phyloP scores from a whole-genome alignment of 768 basidiomycete species.

The Macrocybe gigantea region DNA sequence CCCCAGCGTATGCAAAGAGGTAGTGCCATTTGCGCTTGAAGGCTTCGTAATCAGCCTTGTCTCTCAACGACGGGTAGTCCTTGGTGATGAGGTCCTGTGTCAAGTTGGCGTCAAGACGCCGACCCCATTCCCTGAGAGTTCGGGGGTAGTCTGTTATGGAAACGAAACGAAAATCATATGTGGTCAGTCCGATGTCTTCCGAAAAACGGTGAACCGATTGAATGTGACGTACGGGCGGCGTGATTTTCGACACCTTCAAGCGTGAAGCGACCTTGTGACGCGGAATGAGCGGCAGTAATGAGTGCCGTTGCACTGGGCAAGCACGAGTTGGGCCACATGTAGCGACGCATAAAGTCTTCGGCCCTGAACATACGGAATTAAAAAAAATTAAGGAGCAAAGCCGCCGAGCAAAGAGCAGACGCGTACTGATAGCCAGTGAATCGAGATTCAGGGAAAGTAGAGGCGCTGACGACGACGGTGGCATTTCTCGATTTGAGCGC shows the following conservation, averaged over 20 bases:
- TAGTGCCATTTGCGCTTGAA: constrained; percentile 84
- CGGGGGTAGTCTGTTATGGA: constrained; percentile 66
- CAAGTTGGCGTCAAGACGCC: constrained; percentile 64
- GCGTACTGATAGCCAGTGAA: constrained; percentile 67
- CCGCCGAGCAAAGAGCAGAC: constrained; percentile 8
- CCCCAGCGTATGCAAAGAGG: constrained; percentile 77
- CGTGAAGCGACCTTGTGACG: constrained; percentile 71
- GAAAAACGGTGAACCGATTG: not conserved
- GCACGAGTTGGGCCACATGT: constrained; percentile 89
- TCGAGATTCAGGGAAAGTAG: constrained; percentile 66
- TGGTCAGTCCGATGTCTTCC: constrained; percentile 1
- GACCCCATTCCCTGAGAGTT: constrained; percentile 88
- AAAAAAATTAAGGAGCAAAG: constrained; percentile 1
- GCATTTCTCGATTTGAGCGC: constrained; percentile 67
- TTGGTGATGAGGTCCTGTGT: constrained; percentile 49
- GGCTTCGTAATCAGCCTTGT: constrained; percentile 51
- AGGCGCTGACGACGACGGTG: constrained; percentile 62
- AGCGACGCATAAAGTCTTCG: constrained; percentile 81
- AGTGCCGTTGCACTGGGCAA: constrained; percentile 83
- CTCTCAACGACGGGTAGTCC: constrained; percentile 56
- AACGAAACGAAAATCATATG: not conserved
- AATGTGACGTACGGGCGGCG: constrained; percentile 53
- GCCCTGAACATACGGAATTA: constrained; percentile 31
- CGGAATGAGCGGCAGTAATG: constrained; percentile 63
- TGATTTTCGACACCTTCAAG: constrained; percentile 85